These are phyloP conservation scores for Tarenaya hassleriana DNA, from an alignment of 345 rosid species.

Conservation along the genomic window DNA sequence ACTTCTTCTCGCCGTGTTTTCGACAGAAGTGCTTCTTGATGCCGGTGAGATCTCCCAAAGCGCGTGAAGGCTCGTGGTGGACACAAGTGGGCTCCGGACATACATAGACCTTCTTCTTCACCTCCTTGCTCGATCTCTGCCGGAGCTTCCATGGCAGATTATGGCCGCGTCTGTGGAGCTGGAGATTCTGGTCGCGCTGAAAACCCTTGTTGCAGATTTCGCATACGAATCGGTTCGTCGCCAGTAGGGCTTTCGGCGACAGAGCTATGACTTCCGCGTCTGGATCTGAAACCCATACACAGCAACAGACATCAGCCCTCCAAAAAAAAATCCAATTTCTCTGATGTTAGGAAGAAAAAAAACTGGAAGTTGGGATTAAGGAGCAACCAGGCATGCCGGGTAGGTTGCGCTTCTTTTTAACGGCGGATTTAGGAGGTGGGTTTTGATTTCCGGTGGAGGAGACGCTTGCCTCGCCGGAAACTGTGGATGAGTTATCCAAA, in stretches of 20 bases:
- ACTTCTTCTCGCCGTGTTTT: constrained; percentile 94
- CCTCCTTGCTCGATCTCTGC: constrained; percentile 86
- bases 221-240: constrained; percentile 86
- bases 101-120: constrained; percentile 83
- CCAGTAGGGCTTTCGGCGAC: constrained; percentile 79
- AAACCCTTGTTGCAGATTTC: constrained; percentile 97
- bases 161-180: constrained; percentile 92
- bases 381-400: constrained; percentile 92
- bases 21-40: constrained; percentile 97
- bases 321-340: background rate
- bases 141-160: constrained; percentile 89
- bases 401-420: constrained; percentile 85
- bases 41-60: constrained; percentile 92
- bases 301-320: background rate
- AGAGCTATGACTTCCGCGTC: constrained; percentile 93
- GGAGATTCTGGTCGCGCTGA: constrained; percentile 93
- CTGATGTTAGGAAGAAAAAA: too few species aligned
- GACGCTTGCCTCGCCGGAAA: constrained; percentile 91
- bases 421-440: constrained; percentile 45
- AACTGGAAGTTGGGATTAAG: background rate
- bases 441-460: constrained; percentile 68
- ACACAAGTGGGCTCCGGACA: constrained; percentile 80
- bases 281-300: constrained; percentile 52
- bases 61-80: constrained; percentile 85
- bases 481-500: constrained; percentile 79